A percentile compares a stretch with the other conserved stretches of the same genome.
Conservation (phyloP, 495 filamentous ascomycete species). For the Corynascus novoguineensis region DNA sequence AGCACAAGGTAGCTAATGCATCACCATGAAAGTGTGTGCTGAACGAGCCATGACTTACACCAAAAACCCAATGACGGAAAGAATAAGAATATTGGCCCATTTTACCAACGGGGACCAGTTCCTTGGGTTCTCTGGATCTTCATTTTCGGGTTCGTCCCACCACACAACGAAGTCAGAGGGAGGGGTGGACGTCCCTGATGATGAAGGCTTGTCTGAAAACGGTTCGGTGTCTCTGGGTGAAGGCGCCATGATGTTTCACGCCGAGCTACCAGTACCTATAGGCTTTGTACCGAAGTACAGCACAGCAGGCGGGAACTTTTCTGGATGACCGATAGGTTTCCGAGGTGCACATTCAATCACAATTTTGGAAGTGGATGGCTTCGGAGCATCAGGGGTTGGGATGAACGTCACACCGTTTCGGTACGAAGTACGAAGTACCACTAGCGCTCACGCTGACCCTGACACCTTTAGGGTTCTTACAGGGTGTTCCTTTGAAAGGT, state of each 20-base stretch:
- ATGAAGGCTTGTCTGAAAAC: too few relatives aligned
- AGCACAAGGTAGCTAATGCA: too few relatives aligned
- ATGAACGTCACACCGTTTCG: too few relatives aligned
- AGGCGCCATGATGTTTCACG: background rate
- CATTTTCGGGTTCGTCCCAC: background rate
- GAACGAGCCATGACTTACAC: background rate
- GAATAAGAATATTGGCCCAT: background rate
- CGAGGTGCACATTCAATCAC: too few relatives aligned
- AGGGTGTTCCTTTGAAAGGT: too few relatives aligned
- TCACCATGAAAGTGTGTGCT: background rate
- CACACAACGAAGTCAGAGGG: background rate
- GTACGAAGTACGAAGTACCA: too few relatives aligned
- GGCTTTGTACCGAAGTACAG: too few relatives aligned
- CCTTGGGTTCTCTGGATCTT: background rate
- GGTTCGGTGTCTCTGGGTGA: background rate
- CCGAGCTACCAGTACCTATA: background rate
- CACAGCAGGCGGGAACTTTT: background rate
- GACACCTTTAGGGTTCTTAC: too few relatives aligned
- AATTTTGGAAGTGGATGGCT: too few relatives aligned
- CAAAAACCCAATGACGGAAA: background rate
- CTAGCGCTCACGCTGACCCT: too few relatives aligned
- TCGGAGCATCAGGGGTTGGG: too few relatives aligned
- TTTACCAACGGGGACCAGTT: background rate
- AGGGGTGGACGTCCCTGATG: background rate
- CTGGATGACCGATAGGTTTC: too few relatives aligned